phyloP scores from a whole-genome alignment of 441 rosid genomes.

The Populus hybrid region DNA sequence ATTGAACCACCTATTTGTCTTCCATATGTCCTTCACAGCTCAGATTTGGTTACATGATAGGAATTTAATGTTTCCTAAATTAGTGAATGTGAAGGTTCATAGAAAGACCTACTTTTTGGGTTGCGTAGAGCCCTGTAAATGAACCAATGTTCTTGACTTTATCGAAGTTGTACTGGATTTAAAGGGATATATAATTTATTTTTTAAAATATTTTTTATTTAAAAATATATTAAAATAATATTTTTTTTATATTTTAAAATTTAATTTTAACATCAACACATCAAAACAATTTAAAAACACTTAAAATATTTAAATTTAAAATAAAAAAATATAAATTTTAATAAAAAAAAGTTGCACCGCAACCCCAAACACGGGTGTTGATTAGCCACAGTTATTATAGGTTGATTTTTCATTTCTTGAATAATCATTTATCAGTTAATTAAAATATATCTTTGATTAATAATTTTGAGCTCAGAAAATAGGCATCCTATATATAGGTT shows the following conservation, averaged over 20 bases:
- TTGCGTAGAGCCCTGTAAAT: not conserved
- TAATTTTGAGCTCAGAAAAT: not conserved
- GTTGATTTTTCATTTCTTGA: not conserved
- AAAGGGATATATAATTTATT: too few relatives aligned
- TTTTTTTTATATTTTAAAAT: too few relatives aligned
- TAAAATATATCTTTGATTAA: not conserved
- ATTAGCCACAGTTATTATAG: not conserved
- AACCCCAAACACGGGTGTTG: too few relatives aligned
- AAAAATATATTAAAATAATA: too few relatives aligned
- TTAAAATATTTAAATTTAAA: too few relatives aligned
- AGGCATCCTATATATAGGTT: not conserved
- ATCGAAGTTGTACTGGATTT: not conserved
- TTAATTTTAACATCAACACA: too few relatives aligned
- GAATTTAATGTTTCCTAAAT: not conserved
- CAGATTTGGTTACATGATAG: not conserved
- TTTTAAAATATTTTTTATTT: too few relatives aligned
- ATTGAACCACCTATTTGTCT: not conserved
- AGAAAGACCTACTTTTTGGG: not conserved
- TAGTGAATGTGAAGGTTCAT: not conserved
- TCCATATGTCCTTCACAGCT: not conserved
- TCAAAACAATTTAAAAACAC: too few relatives aligned
- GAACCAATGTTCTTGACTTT: not conserved
- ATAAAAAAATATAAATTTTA: too few relatives aligned
- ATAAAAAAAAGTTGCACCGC: too few relatives aligned
- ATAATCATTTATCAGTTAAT: not conserved